Evolutionary conservation across 176 grass and related monocot species (phyloP).

Genomic region (Elymus sibiricus): DNA sequence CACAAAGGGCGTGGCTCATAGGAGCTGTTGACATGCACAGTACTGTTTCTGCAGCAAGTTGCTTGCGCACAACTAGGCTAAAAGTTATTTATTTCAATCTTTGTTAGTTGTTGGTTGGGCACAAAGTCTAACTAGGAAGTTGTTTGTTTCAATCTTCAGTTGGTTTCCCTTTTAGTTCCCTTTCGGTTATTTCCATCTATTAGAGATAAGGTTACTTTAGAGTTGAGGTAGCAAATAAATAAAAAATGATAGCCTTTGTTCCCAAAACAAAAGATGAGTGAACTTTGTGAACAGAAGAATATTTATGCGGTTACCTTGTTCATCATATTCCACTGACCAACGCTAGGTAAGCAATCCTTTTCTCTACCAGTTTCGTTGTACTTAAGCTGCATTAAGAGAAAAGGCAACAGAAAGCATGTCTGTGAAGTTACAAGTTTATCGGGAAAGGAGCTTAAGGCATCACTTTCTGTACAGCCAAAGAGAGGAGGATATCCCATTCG

Average conservation of each 20-base stretch:
- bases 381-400: constrained; percentile 68
- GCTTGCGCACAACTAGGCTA: not conserved
- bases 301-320: constrained; percentile 67
- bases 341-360: constrained; percentile 81
- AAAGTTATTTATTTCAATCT: not conserved
- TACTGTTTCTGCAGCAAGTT: not conserved
- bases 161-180: not conserved
- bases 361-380: constrained; percentile 95
- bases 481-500: not conserved
- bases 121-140: not conserved
- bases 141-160: not conserved
- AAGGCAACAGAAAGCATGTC: not conserved
- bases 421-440: not conserved
- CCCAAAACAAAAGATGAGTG: not conserved
- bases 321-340: constrained; percentile 99
- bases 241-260: not conserved
- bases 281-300: constrained; percentile 2
- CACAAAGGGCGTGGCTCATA: not conserved
- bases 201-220: not conserved
- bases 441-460: not conserved
- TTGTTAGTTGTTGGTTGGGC: no score
- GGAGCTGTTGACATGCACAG: not conserved
- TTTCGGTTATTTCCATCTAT: not conserved
- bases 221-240: not conserved
- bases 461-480: not conserved